Percentiles rank a stretch among this genome's conserved stretches.
Conservation (phyloP, 192 early-diverging fungal species). For the Spinellus fusiger region DNA sequence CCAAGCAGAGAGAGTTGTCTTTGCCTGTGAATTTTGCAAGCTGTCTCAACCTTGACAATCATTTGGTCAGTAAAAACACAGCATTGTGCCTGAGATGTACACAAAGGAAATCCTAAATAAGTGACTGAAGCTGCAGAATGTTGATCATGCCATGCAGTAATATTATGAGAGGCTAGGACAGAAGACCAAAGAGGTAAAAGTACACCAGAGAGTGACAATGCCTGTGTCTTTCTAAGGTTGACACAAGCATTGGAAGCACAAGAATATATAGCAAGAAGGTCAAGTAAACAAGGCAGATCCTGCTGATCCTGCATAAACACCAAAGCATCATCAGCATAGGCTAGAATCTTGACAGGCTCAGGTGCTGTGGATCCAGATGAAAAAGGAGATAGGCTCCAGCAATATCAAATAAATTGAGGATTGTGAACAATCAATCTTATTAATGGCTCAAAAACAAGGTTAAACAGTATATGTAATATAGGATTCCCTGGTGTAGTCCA, state of each 20-base stretch:
- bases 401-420: not conserved
- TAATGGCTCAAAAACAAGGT: constrained; percentile 22
- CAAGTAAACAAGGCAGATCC: not conserved
- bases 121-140: not conserved
- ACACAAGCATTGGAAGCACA: not conserved
- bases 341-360: not conserved
- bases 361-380: not conserved
- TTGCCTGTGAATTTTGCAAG: not conserved
- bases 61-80: not conserved
- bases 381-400: not conserved
- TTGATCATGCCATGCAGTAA: not conserved
- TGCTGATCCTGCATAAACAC: not conserved
- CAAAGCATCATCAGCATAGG: constrained; percentile 3
- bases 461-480: constrained; percentile 16
- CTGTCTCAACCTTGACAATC: not conserved
- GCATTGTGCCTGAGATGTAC: not conserved
- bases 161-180: not conserved
- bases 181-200: not conserved
- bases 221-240: not conserved
- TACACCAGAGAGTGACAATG: not conserved
- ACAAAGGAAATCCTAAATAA: constrained; percentile 2
- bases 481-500: constrained; percentile 28
- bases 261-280: not conserved
- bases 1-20: not conserved
- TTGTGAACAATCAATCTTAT: not conserved